Evolutionary conservation across 306 rosid species (phyloP).

Genomic region (Quercus cerris): DNA sequence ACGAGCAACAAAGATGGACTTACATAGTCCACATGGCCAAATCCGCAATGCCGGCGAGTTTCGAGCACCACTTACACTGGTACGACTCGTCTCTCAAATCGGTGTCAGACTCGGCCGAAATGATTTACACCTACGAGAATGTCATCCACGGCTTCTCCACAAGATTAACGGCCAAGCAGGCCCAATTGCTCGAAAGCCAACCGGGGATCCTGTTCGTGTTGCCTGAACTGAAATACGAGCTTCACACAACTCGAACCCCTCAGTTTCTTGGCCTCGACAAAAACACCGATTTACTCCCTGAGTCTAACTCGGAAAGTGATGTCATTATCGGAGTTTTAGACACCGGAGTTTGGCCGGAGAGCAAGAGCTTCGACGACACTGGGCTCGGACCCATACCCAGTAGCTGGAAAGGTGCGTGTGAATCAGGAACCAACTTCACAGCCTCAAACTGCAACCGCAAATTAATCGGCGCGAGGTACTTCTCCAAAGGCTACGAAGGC

Average conservation of each 20-base stretch:
- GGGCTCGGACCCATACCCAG: constrained; percentile 63
- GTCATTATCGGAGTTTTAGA: constrained; percentile 62
- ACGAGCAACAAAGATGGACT: constrained; percentile 21
- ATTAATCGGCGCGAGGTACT: constrained; percentile 71
- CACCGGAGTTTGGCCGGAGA: constrained; percentile 85
- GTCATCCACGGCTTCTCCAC: constrained; percentile 79
- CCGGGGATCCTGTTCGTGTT: constrained; percentile 54
- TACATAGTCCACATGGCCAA: constrained; percentile 70
- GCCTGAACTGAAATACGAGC: constrained; percentile 52
- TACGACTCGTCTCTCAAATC: constrained; percentile 59
- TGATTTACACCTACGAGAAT: constrained; percentile 60
- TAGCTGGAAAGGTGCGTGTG: constrained; percentile 72
- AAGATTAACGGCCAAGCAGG: constrained; percentile 48
- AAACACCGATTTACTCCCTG: constrained; percentile 10
- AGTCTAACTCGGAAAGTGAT: constrained; percentile 30
- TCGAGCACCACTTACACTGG: constrained; percentile 60
- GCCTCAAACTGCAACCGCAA: constrained; percentile 61
- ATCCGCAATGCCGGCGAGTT: constrained; percentile 60
- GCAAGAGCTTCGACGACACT: constrained; percentile 73
- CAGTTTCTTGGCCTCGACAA: constrained; percentile 66
- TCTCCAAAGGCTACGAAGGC: constrained; percentile 46
- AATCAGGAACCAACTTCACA: constrained; percentile 55
- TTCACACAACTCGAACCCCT: constrained; percentile 81
- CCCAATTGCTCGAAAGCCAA: constrained; percentile 31
- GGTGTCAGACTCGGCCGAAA: constrained; percentile 51